phyloP scores from a whole-genome alignment of 345 rosid species.

The Excoecaria cochinchinensis region DNA sequence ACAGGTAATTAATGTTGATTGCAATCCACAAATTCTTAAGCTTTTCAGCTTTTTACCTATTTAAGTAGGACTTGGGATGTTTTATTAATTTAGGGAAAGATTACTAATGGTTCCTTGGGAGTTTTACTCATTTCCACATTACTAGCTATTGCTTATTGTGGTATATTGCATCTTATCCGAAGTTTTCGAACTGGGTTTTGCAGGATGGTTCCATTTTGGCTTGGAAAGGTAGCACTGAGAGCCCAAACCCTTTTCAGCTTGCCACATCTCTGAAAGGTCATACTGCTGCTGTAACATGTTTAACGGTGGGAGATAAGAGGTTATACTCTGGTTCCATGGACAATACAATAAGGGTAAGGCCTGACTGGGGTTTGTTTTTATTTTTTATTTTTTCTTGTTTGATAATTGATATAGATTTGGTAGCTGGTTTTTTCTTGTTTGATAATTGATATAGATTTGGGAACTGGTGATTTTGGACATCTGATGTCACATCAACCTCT shows the following conservation, averaged over 20 bases:
- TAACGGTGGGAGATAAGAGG: conserved; percentile 30
- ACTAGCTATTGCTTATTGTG: no score
- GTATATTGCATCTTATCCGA: no score
- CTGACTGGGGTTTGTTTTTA: not conserved
- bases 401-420: not conserved
- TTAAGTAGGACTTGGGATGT: not conserved
- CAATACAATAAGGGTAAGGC: conserved; percentile 47
- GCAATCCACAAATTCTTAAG: not conserved
- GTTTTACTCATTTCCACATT: no score
- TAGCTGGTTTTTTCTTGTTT: no score
- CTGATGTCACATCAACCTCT: not conserved
- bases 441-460: no score
- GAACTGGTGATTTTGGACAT: not conserved
- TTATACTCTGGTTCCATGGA: conserved; percentile 55
- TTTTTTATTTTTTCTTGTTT: no score
- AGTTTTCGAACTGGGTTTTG: not conserved
- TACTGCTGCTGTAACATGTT: conserved; percentile 32
- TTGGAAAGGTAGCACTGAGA: conserved; percentile 43
- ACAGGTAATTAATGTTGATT: conserved; percentile 37
- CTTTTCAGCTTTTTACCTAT: not conserved
- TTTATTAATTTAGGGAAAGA: not conserved
- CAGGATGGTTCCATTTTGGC: conserved; percentile 52
- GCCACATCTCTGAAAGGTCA: conserved; percentile 40
- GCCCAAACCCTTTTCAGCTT: conserved; percentile 36
- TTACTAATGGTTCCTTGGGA: not conserved